phyloP scores from a whole-genome alignment of 192 early-diverging fungal species.

The Cetraspora pellucida region DNA sequence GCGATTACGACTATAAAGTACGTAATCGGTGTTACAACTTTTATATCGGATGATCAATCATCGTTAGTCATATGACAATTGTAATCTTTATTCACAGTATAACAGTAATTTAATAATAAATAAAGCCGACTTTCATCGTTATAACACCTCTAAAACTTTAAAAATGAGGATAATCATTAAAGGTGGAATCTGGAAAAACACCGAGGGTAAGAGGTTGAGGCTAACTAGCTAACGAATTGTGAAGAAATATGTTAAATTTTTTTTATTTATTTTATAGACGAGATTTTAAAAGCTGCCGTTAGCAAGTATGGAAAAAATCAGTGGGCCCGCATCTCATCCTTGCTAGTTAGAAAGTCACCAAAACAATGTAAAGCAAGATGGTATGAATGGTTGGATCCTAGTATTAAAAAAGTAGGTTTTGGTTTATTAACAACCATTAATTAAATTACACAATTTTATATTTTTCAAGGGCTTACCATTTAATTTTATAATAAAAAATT shows the following conservation, averaged over 20 bases:
- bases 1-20: not conserved
- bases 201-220: constrained; percentile 97
- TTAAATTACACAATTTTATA: no score
- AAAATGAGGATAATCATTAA: constrained; percentile 70
- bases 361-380: constrained; percentile 99
- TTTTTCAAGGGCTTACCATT: no score
- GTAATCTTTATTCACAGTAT: no score
- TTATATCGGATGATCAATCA: no score
- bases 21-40: not conserved
- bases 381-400: constrained; percentile 99
- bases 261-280: constrained; percentile 40
- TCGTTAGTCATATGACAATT: no score
- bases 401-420: constrained; percentile 83
- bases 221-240: constrained; percentile 63
- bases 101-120: no score
- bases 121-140: no score
- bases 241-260: not conserved
- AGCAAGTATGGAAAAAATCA: constrained; percentile 99
- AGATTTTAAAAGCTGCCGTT: constrained; percentile 80
- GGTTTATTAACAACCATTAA: not conserved
- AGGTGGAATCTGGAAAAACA: constrained; percentile 99
- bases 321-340: constrained; percentile 97
- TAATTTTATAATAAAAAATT: no score
- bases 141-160: no score
- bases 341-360: constrained; percentile 91